Evolutionary conservation across 1,284 basidiomycete species (phyloP).

Genomic region (Inonotus hispidus): DNA sequence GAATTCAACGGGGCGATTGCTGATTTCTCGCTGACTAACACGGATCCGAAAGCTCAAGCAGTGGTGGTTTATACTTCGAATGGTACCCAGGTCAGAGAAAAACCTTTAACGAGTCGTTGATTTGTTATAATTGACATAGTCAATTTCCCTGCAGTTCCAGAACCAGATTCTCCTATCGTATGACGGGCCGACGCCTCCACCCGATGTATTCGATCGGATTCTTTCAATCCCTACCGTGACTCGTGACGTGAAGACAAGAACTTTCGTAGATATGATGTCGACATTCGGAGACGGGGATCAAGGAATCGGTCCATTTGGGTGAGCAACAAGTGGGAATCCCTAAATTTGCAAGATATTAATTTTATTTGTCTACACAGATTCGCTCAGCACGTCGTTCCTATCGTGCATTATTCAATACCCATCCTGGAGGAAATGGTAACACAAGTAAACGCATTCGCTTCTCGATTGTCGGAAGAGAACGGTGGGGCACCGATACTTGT

Average conservation of each 20-base stretch:
- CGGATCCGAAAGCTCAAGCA: constrained; percentile 18
- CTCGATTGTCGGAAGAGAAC: not conserved
- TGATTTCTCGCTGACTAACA: constrained; percentile 13
- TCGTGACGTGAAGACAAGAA: not conserved
- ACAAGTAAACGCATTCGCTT: not conserved
- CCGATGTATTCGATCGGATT: constrained; percentile 8
- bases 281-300: not conserved
- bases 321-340: not conserved
- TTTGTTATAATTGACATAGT: not conserved
- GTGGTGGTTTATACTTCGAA: constrained; percentile 6
- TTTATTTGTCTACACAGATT: not conserved
- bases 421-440: constrained; percentile 5
- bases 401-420: constrained; percentile 9
- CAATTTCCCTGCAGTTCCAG: constrained; percentile 1
- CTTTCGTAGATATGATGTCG: constrained; percentile 7
- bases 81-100: constrained; percentile 10
- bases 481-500: constrained; percentile 5
- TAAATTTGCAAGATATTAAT: not conserved
- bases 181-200: constrained; percentile 7
- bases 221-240: constrained; percentile 3
- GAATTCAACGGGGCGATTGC: constrained; percentile 7
- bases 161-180: constrained; percentile 11
- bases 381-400: constrained; percentile 8
- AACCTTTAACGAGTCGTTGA: no score
- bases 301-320: constrained; percentile 15